These are phyloP conservation scores for Meyerozyma guilliermondii DNA, from an alignment of 1,139 yeast genomes.

Conservation along the genomic window DNA sequence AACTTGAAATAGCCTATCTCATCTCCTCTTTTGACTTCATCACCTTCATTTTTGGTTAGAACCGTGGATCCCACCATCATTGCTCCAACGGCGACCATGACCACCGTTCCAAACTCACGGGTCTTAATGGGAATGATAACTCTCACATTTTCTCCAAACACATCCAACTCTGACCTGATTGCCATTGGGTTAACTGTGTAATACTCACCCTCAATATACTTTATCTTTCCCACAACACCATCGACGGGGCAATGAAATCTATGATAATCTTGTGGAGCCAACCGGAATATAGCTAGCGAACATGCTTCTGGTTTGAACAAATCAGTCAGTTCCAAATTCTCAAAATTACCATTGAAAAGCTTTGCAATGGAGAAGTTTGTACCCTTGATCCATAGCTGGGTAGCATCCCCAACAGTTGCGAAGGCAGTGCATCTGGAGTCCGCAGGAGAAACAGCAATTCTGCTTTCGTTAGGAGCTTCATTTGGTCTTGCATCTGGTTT, in stretches of 20 bases:
- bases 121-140: slow-evolving; percentile 74
- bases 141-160: slow-evolving; percentile 87
- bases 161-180: slow-evolving; percentile 79
- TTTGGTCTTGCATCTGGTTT: slow-evolving; percentile 66
- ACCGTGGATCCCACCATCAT: slow-evolving; percentile 98
- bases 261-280: slow-evolving; percentile 97
- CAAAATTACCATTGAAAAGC: slow-evolving; percentile 55
- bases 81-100: slow-evolving; percentile 87
- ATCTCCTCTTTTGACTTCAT: slow-evolving; percentile 58
- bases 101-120: slow-evolving; percentile 66
- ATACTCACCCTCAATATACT: slow-evolving; percentile 78
- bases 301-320: slow-evolving; percentile 39
- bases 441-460: slow-evolving; percentile 72
- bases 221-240: slow-evolving; percentile 64
- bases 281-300: slow-evolving; percentile 70
- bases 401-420: slow-evolving; percentile 56
- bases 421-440: slow-evolving; percentile 84
- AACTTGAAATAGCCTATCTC: slow-evolving; percentile 93
- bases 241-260: slow-evolving; percentile 86
- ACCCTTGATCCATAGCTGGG: slow-evolving; percentile 88
- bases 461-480: slow-evolving; percentile 49
- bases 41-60: slow-evolving; percentile 62
- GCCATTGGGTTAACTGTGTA: slow-evolving; percentile 99
- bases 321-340: slow-evolving; percentile 41
- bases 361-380: slow-evolving; percentile 65